Evolutionary conservation across 257 asterid species (phyloP).

Genomic region (Orobanche coerulescens): DNA sequence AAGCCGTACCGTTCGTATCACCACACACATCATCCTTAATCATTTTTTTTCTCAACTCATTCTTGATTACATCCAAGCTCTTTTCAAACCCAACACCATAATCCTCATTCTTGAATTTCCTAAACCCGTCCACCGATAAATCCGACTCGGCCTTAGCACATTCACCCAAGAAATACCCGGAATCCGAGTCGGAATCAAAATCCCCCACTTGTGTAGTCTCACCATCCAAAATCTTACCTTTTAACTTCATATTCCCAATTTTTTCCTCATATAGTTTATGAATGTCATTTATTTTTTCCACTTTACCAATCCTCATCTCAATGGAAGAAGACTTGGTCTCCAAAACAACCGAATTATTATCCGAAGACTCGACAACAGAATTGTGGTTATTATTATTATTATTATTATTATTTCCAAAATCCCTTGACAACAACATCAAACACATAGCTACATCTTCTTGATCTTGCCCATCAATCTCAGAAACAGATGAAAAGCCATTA

Average conservation of each 20-base stretch:
- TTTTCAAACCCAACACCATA: constrained; percentile 24
- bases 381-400: constrained; percentile 25
- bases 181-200: constrained; percentile 51
- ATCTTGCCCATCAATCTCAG: constrained; percentile 74
- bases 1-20: constrained; percentile 14
- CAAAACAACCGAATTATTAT: constrained; percentile 64
- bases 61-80: constrained; percentile 27
- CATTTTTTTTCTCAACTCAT: constrained; percentile 21
- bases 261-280: constrained; percentile 24
- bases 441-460: constrained; percentile 75
- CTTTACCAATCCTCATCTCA: constrained; percentile 38
- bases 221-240: constrained; percentile 27
- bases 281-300: constrained; percentile 16
- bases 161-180: constrained; percentile 85
- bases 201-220: constrained; percentile 35
- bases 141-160: constrained; percentile 62
- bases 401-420: constrained; percentile 29
- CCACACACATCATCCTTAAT: constrained; percentile 20
- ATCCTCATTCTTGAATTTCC: constrained; percentile 27
- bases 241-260: constrained; percentile 26
- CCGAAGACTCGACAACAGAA: constrained; percentile 85
- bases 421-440: constrained; percentile 82
- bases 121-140: constrained; percentile 45
- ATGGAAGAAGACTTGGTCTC: constrained; percentile 74
- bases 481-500: constrained; percentile 51